Percentiles rank a stretch among this genome's conserved stretches.
Conservation (phyloP, 148 eudicot genomes). For the Arctostaphylos glauca region DNA sequence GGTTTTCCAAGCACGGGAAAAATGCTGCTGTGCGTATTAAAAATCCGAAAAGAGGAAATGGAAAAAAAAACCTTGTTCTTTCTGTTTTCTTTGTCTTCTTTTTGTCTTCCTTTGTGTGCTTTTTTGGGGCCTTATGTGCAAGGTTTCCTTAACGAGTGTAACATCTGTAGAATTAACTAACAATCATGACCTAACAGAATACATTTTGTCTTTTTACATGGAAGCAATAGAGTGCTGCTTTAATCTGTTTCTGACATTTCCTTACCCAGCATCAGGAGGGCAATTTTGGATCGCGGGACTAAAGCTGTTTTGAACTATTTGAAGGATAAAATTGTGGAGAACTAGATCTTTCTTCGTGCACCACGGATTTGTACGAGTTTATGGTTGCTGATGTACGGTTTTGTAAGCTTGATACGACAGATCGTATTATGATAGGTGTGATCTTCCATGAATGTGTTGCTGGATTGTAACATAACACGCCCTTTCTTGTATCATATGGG, state of each 20-base stretch:
- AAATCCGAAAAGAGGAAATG: not conserved
- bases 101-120: not conserved
- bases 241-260: conserved; percentile 2
- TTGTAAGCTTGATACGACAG: not conserved
- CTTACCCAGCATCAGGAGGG: conserved; percentile 79
- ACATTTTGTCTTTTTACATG: not conserved
- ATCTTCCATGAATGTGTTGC: not conserved
- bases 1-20: not conserved
- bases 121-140: too few relatives aligned
- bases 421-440: not conserved
- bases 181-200: not conserved
- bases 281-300: conserved; percentile 89
- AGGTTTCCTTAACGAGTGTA: not conserved
- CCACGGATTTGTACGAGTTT: too few relatives aligned
- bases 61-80: not conserved
- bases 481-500: not conserved
- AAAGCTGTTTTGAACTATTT: conserved; percentile 71
- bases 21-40: not conserved
- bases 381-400: not conserved
- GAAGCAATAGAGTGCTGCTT: not conserved
- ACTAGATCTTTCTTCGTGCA: not conserved
- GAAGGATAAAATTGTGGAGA: conserved; percentile 60
- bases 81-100: not conserved
- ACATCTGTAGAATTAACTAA: not conserved
- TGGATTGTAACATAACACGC: not conserved